Conservation (phyloP, 2,329 filamentous ascomycete species). For the Fusarium setosum region DNA sequence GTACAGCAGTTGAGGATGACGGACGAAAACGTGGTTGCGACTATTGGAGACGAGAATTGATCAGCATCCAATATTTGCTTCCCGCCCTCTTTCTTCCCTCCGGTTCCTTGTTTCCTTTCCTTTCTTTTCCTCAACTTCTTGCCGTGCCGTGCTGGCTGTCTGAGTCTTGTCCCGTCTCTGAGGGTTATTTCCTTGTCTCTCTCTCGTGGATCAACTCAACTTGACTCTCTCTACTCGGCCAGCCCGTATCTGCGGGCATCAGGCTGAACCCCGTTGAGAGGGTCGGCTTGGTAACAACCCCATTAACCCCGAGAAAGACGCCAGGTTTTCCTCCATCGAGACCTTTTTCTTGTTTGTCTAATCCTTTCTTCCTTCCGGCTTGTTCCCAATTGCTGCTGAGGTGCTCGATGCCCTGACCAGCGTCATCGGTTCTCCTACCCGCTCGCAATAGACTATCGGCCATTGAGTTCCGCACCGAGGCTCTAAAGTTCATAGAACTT, state of each 20-base stretch:
- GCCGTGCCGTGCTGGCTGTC: background rate
- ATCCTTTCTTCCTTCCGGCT: background rate
- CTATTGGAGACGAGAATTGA: background rate
- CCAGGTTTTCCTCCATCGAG: no score
- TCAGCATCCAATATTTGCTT: background rate
- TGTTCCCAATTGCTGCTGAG: background rate
- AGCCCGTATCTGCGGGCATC: no score
- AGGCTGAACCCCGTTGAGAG: no score
- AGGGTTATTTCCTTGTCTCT: background rate
- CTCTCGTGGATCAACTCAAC: no score
- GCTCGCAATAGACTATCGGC: background rate
- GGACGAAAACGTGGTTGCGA: background rate
- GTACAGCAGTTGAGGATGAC: background rate
- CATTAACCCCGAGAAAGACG: no score
- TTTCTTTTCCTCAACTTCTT: background rate
- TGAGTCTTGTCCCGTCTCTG: background rate
- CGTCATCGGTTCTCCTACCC: background rate
- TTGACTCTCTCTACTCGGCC: no score
- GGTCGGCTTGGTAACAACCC: no score
- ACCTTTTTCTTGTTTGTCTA: no score
- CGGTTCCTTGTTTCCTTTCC: background rate
- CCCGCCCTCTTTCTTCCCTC: background rate
- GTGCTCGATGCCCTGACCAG: slow-evolving; percentile 8
- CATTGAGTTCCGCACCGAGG: background rate
- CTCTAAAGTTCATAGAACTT: background rate